phyloP scores from a whole-genome alignment of 2,329 filamentous ascomycete species.

The Calycina marina region DNA sequence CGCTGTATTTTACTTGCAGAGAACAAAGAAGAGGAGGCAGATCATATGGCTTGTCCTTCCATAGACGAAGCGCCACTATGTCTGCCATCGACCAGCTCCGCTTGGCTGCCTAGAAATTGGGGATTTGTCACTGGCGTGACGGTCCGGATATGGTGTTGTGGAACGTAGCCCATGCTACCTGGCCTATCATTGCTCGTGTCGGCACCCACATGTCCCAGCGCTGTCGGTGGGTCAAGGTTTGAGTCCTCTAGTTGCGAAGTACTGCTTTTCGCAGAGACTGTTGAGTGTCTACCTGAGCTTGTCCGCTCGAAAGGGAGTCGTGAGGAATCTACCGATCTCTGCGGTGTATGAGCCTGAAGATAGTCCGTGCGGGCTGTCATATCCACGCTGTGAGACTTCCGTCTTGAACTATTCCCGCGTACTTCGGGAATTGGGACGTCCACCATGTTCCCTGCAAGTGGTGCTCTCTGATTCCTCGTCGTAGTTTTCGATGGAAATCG shows the following conservation, averaged over 20 bases:
- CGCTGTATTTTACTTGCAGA: neutral
- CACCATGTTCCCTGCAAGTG: slow-evolving; percentile 2
- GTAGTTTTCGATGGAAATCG: slow-evolving; percentile 45
- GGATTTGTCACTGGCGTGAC: slow-evolving; percentile 34
- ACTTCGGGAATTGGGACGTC: slow-evolving; percentile 35
- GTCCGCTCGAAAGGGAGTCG: slow-evolving; percentile 43
- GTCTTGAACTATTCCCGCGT: slow-evolving; percentile 60
- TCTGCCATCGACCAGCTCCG: slow-evolving; percentile 37
- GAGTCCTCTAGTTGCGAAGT: slow-evolving; percentile 32
- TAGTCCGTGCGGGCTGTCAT: slow-evolving; percentile 7
- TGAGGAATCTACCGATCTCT: slow-evolving; percentile 19
- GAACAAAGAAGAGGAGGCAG: too few species aligned
- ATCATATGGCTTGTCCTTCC: slow-evolving; percentile 9
- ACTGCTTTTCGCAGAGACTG: slow-evolving; percentile 36
- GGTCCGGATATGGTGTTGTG: slow-evolving; percentile 40
- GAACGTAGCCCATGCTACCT: slow-evolving; percentile 40
- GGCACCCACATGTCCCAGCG: slow-evolving; percentile 19
- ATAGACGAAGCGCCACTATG: slow-evolving; percentile 12
- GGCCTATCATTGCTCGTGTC: slow-evolving; percentile 31
- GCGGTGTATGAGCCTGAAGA: slow-evolving; percentile 8
- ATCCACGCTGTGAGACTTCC: slow-evolving; percentile 24
- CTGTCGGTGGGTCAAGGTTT: slow-evolving; percentile 18
- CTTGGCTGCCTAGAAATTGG: slow-evolving; percentile 37
- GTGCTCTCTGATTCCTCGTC: slow-evolving; percentile 20
- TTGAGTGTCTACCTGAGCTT: slow-evolving; percentile 36